These are phyloP conservation scores for Ceratobasidium theobromae DNA, from an alignment of 1,284 basidiomycete genomes.

Conservation along the genomic window DNA sequence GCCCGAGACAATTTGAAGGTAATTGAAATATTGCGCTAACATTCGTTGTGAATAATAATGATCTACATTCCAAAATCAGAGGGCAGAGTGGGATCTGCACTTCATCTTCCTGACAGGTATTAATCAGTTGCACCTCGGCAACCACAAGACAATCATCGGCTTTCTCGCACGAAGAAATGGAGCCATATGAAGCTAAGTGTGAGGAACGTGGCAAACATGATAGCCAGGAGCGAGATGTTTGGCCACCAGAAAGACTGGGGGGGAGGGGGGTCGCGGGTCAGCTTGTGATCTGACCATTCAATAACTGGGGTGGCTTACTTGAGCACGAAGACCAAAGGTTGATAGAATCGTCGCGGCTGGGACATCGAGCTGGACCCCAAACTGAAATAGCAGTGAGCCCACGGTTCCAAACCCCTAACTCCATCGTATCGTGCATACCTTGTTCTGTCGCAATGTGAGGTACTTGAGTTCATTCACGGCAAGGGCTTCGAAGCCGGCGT, in stretches of 20 bases:
- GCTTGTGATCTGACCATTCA: not conserved
- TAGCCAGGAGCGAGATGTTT: conserved; percentile 77
- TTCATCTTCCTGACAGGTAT: not conserved
- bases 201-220: conserved; percentile 81
- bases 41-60: conserved; percentile 3
- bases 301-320: no score
- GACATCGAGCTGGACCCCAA: conserved; percentile 90
- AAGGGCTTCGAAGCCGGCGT: conserved; percentile 96
- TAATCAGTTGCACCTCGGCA: not conserved
- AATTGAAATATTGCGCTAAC: not conserved
- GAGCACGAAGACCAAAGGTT: conserved; percentile 83
- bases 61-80: conserved; percentile 23
- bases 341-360: conserved; percentile 92
- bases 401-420: not conserved
- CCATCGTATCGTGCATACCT: conserved; percentile 53
- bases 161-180: conserved; percentile 88
- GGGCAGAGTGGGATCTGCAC: conserved; percentile 8
- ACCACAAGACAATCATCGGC: conserved; percentile 65
- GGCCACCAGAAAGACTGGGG: conserved; percentile 93
- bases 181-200: conserved; percentile 74
- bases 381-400: conserved; percentile 50
- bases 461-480: conserved; percentile 95
- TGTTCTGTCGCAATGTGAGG: conserved; percentile 86
- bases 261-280: conserved; percentile 23
- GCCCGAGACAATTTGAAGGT: not conserved